Evolutionary conservation across 2,329 filamentous ascomycete genomes (phyloP), one percentile per base, ranked within the genome.

Genomic region (Sporothrix euskadiensis): DNA sequence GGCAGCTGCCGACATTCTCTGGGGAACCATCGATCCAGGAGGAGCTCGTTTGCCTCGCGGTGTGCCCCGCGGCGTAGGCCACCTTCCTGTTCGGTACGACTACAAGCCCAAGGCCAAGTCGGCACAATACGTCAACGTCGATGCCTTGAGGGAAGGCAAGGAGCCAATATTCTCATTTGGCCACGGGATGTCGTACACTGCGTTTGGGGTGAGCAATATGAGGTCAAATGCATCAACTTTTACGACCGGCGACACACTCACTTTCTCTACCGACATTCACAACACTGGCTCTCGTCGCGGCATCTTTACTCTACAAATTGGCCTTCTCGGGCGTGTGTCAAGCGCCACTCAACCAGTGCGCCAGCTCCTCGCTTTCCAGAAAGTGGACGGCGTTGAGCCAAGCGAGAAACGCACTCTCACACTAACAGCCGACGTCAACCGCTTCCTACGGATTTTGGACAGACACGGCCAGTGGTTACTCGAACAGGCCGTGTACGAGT

Each of bases 41-140:
- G 66, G 70, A 7, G 26, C 70, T 6, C 59, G 59, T 8, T 32
- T 72, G 2, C 70, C 57, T 10, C 69, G 70, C 3, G 54, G 59
- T 12, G 70, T 72, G 30, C 59, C 70, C 7, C 57, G 49, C n/a
- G 35, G 30, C 47, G 14, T 72, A 16, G 70, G 70, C 32, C 57
- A 65, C n/a, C 44, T 72, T 30, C 70, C 70, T 6, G 59, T 54
- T 1, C 47, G 59, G 19, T 72, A 72, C 59, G 59, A 72, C 59
- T 65, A 72, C 70, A 72, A 66, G 22, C 70, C 70, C 5, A 56
- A 32, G 12, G 44, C 59, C 2, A n/a, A 49, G 19, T 57, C 70
- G 30, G 47, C 44, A 16, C 70, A 63, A 35, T 69, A 69, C 30
- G 66, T 56, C 14, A n/a, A n/a, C n/a, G n/a, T n/a, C n/a, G 66